phyloP scores from a whole-genome alignment of 1,284 basidiomycete species.

The Malassezia psittaci region DNA sequence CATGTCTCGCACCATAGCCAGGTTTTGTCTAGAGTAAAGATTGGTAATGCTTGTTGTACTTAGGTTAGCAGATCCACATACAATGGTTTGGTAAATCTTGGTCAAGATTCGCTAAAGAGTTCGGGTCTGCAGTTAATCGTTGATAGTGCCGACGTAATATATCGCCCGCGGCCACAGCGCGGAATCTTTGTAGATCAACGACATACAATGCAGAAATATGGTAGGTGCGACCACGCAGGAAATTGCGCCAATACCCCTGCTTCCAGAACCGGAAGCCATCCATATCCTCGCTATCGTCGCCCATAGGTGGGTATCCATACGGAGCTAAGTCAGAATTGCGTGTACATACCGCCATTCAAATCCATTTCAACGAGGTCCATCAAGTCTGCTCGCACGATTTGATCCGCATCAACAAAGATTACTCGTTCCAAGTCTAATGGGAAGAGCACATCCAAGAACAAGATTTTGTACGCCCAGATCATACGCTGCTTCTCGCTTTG shows the following conservation, averaged over 20 bases:
- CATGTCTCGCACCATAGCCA: slow-evolving; percentile 49
- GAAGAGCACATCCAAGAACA: slow-evolving; percentile 96
- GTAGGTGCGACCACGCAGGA: slow-evolving; percentile 26
- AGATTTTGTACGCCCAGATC: slow-evolving; percentile 98
- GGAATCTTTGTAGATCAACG: slow-evolving; percentile 87
- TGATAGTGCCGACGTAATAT: slow-evolving; percentile 86
- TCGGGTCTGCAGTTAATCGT: slow-evolving; percentile 78
- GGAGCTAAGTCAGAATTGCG: slow-evolving; percentile 54
- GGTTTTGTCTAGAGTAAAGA: slow-evolving; percentile 34
- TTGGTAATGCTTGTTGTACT: slow-evolving; percentile 34
- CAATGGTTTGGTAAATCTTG: slow-evolving; percentile 53
- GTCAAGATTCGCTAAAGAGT: slow-evolving; percentile 85
- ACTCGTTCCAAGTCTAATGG: slow-evolving; percentile 96
- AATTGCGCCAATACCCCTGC: slow-evolving; percentile 53
- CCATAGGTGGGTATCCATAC: slow-evolving; percentile 81
- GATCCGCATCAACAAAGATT: slow-evolving; percentile 85
- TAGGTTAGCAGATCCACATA: slow-evolving; percentile 22
- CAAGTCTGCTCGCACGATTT: slow-evolving; percentile 84
- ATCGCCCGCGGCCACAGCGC: slow-evolving; percentile 63
- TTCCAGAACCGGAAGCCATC: slow-evolving; percentile 99
- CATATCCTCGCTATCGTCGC: slow-evolving; percentile 80
- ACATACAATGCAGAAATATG: slow-evolving; percentile 68
- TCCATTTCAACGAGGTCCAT: slow-evolving; percentile 84
- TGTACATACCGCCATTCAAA: slow-evolving; percentile 57
- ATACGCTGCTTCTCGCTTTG: slow-evolving; percentile 95